Evolutionary conservation across 371 early-diverging fungal genomes (phyloP), one percentile per base, ranked within the genome.

Genomic region (Apophysomyces ossiformis): DNA sequence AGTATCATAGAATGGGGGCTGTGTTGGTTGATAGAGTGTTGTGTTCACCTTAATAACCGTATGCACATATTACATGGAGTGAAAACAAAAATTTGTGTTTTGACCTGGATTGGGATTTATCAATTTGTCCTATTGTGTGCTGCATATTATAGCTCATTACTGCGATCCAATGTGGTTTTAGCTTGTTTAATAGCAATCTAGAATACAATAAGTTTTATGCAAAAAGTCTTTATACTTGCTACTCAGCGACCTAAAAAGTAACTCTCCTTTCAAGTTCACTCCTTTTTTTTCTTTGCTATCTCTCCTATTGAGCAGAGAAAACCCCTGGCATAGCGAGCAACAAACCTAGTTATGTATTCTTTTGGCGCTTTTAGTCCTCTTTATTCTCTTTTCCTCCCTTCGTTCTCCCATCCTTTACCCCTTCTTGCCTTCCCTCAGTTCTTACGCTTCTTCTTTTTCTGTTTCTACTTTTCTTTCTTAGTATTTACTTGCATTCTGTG

Each of bases 261-360:
- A 45, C 16, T 18, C 46, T 45, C 46, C 46, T 45, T 45, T 45
- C 46, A n/a, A 45, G 46, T 16, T 45, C 13, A n/a, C 46, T 45
- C 46, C 46, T 18, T 45, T n/a, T n/a, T 45, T 45, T 45, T 43
- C 15, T 43, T 45, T 45, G 13, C 46, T 45, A n/a, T 18, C 46
- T 15, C 46, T 45, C 46, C 46, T 45, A 45, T 45, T 45, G 46
- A 45, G n/a, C 16, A 45, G 46, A 45, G 16, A 18, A 43, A 16
- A 18, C 46, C 46, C 46, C 46, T 45, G 46, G 46, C n/a, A 45
- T 45, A 45, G n/a, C 16, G 16, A 45, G 12, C 6, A 45, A 18
- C 13, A 18, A 45, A 18, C 6, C n/a, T 45, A 18, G 46, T 45
- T n/a, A 45, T 45, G 15, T 45, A 45, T 45, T 13, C n/a, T 45